Conservation (phyloP, 805 yeast genomes). For the Zygotorulaspora florentina region DNA sequence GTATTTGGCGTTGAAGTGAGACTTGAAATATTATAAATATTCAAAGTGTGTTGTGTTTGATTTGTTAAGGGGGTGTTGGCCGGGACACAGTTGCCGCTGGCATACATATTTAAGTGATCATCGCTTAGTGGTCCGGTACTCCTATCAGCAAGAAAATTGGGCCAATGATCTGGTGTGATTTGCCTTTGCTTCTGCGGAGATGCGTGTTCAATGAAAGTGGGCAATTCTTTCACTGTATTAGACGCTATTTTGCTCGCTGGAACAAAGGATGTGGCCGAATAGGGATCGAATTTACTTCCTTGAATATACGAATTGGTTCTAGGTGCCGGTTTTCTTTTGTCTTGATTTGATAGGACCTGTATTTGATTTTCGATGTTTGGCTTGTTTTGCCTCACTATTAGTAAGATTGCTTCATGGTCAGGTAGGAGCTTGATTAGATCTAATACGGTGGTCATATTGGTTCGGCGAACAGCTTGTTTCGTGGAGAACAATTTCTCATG, state of each 20-base stretch:
- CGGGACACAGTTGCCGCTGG: conserved; percentile 1
- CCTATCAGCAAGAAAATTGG: neutral
- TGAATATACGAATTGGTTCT: conserved; percentile 1
- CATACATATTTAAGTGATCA: neutral
- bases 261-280: conserved; percentile 23
- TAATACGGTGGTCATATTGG: conserved; percentile 5
- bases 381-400: neutral
- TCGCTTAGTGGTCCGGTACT: neutral
- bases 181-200: neutral
- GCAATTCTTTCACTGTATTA: neutral
- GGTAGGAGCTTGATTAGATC: conserved; percentile 20
- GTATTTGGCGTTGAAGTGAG: conserved; percentile 16
- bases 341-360: too few relatives aligned
- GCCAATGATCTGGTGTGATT: neutral
- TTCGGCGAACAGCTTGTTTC: conserved; percentile 20
- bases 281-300: conserved; percentile 23
- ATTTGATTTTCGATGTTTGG: too few relatives aligned
- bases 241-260: conserved; percentile 12
- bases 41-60: neutral
- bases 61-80: neutral
- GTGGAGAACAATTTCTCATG: conserved; percentile 17
- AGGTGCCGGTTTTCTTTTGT: neutral
- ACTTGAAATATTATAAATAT: neutral
- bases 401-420: conserved; percentile 6
- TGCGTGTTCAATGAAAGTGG: neutral